phyloP scores from a whole-genome alignment of 2,329 filamentous ascomycete species.

The Paracoccidioides lutzii region DNA sequence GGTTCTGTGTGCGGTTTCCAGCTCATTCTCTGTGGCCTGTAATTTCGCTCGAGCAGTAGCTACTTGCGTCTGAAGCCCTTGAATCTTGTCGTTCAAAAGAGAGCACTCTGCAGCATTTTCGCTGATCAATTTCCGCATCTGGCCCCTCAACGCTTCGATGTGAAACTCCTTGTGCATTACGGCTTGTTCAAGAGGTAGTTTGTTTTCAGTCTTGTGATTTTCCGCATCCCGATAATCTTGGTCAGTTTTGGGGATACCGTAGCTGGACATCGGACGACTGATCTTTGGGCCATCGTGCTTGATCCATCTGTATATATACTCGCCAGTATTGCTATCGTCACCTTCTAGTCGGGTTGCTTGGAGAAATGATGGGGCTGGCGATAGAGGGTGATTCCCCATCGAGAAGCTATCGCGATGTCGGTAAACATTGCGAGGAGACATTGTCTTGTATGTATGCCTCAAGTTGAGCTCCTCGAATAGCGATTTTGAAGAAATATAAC shows the following conservation, averaged over 20 bases:
- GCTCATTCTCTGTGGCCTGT: neutral
- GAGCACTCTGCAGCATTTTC: neutral
- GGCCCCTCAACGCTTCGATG: neutral
- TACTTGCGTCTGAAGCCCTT: neutral
- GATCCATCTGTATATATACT: neutral
- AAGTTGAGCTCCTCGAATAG: neutral
- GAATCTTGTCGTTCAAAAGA: neutral
- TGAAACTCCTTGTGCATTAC: slow-evolving; percentile 3
- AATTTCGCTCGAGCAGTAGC: neutral
- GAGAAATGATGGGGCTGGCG: neutral
- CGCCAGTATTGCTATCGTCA: neutral
- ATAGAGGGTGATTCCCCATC: neutral
- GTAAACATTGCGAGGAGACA: neutral
- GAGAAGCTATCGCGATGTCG: neutral
- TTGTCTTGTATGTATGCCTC: neutral
- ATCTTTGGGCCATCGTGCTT: neutral
- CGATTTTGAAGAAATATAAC: neutral
- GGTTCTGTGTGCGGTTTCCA: neutral
- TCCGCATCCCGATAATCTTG: neutral
- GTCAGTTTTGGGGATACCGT: neutral
- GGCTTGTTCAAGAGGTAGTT: neutral
- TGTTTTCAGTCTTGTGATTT: neutral
- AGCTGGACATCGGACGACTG: neutral
- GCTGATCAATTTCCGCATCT: neutral
- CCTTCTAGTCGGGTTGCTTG: neutral